phyloP scores from a whole-genome alignment of 352 stramenopile species.

The Globisporangium ultimum region DNA sequence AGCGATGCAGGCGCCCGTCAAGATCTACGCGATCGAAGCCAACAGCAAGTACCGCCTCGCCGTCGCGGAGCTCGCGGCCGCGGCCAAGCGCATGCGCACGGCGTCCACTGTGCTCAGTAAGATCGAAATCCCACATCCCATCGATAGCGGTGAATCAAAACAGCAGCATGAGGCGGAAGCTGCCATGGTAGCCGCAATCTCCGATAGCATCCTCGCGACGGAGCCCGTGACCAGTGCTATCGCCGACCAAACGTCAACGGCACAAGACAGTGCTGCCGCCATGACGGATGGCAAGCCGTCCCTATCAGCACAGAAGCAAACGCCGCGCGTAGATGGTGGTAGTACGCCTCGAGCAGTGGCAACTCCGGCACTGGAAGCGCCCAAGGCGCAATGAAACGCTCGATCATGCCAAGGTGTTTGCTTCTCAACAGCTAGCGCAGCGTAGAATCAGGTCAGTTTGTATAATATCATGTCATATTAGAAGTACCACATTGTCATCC shows the following conservation, averaged over 20 bases:
- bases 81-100: constrained; percentile 5
- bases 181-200: background rate
- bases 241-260: background rate
- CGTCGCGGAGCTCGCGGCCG: constrained; percentile 15
- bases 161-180: background rate
- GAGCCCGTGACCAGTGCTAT: background rate
- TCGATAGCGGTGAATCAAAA: no score
- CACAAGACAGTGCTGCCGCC: background rate
- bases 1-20: constrained; percentile 53
- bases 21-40: constrained; percentile 55
- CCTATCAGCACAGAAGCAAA: no score
- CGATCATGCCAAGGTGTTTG: no score
- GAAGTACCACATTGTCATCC: no score
- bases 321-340: no score
- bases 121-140: background rate
- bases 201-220: constrained; percentile 1
- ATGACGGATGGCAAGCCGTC: background rate
- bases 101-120: constrained; percentile 2
- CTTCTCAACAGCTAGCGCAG: no score
- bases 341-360: no score
- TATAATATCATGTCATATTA: no score
- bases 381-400: no score
- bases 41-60: constrained; percentile 51
- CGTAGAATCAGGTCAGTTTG: no score
- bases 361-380: no score